Conservation (phyloP, 768 basidiomycete genomes). For the Hemileccinum impolitum region DNA sequence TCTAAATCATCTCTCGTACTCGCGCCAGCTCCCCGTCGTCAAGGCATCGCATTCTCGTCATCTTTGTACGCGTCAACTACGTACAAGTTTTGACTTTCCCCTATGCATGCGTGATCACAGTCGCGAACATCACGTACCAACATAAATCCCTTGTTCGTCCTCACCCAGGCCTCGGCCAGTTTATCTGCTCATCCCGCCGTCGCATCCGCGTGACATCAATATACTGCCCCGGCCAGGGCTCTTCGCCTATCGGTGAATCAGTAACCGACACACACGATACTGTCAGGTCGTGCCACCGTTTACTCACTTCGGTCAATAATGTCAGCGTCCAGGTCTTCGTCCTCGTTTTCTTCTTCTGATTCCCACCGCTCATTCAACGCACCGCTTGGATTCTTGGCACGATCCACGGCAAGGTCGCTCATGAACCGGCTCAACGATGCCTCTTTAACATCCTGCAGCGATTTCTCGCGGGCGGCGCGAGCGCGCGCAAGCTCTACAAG, state of each 20-base stretch:
- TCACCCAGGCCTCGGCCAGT: conserved; percentile 70
- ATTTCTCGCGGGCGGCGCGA: conserved; percentile 57
- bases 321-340: conserved; percentile 45
- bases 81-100: background rate
- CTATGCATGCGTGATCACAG: no score
- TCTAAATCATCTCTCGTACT: background rate
- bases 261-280: background rate
- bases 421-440: conserved; percentile 77
- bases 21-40: conserved; percentile 4
- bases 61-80: background rate
- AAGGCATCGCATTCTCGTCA: conserved; percentile 7
- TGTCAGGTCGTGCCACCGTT: background rate
- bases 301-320: conserved; percentile 71
- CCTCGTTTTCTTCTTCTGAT: conserved; percentile 51
- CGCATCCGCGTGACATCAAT: conserved; percentile 67
- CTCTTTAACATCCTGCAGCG: conserved; percentile 61
- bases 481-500: conserved; percentile 83
- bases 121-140: no score
- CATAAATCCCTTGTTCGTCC: no score
- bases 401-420: conserved; percentile 77
- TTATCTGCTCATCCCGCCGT: conserved; percentile 52
- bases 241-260: conserved; percentile 49
- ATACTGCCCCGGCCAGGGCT: conserved; percentile 69
- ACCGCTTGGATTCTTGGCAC: conserved; percentile 55
- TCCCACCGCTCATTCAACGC: conserved; percentile 63